Evolutionary conservation across 148 eudicot species (phyloP).

Genomic region (Salicornia ramosissima): DNA sequence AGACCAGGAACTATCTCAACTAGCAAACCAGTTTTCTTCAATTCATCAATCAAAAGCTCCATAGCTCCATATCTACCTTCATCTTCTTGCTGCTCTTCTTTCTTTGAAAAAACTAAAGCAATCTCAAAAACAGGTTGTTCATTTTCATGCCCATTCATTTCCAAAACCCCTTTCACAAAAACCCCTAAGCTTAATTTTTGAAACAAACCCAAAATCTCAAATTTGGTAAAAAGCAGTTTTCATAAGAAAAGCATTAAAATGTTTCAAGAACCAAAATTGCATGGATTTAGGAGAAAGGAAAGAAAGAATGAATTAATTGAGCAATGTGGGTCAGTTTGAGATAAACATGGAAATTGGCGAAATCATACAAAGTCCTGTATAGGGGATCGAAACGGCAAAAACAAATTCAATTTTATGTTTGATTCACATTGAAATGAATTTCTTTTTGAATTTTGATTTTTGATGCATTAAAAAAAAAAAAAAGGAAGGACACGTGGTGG

Average conservation of each 20-base stretch:
- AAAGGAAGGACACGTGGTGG: not conserved
- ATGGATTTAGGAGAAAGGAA: slow-evolving; percentile 1
- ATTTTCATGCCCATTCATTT: slow-evolving; percentile 43
- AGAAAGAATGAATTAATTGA: not conserved
- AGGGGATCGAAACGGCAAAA: slow-evolving; percentile 16
- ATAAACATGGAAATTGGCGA: slow-evolving; percentile 22
- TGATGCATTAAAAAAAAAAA: not conserved
- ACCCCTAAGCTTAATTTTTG: not conserved
- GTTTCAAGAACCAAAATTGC: not conserved
- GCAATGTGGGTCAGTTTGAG: slow-evolving; percentile 10
- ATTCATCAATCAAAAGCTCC: slow-evolving; percentile 57
- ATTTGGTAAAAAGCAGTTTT: not conserved
- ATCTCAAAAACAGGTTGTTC: slow-evolving; percentile 58
- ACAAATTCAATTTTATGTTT: not conserved
- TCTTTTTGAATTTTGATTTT: not conserved
- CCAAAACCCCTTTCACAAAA: slow-evolving; percentile 14
- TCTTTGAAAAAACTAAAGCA: slow-evolving; percentile 64
- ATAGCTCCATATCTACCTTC: slow-evolving; percentile 45
- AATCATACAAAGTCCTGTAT: slow-evolving; percentile 15
- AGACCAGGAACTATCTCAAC: slow-evolving; percentile 68
- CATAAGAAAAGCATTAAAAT: not conserved
- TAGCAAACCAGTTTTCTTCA: slow-evolving; percentile 52
- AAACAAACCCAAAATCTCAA: not conserved
- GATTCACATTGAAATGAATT: too few species aligned
- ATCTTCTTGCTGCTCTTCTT: slow-evolving; percentile 12